A percentile compares a stretch with the other conserved stretches of the same genome.
Conservation (phyloP, 2,329 filamentous ascomycete genomes). For the Scedosporium apiospermum region DNA sequence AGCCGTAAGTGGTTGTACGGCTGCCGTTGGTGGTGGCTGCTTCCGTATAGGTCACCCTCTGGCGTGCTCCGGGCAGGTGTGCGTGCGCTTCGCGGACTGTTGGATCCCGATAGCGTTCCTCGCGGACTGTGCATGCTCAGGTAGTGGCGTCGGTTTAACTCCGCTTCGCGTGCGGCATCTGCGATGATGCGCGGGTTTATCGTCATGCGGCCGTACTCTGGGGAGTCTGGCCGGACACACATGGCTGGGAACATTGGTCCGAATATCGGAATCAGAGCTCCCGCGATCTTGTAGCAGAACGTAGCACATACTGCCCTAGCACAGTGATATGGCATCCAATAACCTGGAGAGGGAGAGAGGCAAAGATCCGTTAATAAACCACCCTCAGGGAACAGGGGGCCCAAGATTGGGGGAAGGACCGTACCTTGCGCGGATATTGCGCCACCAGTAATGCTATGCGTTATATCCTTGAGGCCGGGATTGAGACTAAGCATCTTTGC, state of each 20-base stretch:
- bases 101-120: neutral
- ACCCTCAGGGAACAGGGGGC: too few relatives aligned
- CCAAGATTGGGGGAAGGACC: too few relatives aligned
- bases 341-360: slow-evolving; percentile 46
- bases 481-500: slow-evolving; percentile 75
- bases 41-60: neutral
- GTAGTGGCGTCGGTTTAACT: slow-evolving; percentile 27
- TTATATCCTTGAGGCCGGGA: slow-evolving; percentile 76
- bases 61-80: slow-evolving; percentile 3
- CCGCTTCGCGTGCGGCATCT: slow-evolving; percentile 40
- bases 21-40: neutral
- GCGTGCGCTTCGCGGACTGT: neutral
- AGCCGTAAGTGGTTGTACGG: neutral
- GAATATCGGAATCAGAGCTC: slow-evolving; percentile 83
- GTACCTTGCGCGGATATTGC: slow-evolving; percentile 81
- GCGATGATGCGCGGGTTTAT: slow-evolving; percentile 50
- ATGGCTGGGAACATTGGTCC: slow-evolving; percentile 67
- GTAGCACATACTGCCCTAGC: slow-evolving; percentile 81
- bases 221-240: slow-evolving; percentile 57
- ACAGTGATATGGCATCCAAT: slow-evolving; percentile 90
- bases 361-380: neutral
- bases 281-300: slow-evolving; percentile 79
- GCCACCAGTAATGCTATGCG: slow-evolving; percentile 89
- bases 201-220: slow-evolving; percentile 57
- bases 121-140: slow-evolving; percentile 6